Base-by-base conservation (phyloP, 192 early-diverging fungal genomes). In the Entophlyctis luteolus region DNA sequence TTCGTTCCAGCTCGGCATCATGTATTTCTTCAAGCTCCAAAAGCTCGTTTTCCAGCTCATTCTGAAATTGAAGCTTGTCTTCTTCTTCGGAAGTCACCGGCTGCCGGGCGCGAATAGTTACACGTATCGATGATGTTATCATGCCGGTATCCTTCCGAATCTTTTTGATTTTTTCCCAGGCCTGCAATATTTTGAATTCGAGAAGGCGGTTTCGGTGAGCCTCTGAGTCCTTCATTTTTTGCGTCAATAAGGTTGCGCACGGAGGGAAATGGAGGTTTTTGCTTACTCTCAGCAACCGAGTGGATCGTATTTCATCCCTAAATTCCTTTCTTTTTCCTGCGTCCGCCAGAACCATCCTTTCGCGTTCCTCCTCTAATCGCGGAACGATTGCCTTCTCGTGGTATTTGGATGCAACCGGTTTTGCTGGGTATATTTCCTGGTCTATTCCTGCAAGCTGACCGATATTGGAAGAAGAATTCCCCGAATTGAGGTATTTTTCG, bases 121-220 rank as follows among this genome's bases (percentile, higher is more conserved):
- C 59, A 39, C 68, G 68, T 29, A 75, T 12, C 18, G 33, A 48
- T 2, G 59, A 63, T 3, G 62, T 57, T 2, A 57, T 42, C n/a
- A 73, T 68, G 14, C 65, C 60, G 3, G 68, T 46, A n/a, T 45
- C 37, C 34, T 62, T 55, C 8, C 82, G 60, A 25, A 71, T n/a
- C 14, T 62, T 42, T 56, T 77, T 77, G 35, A 84, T 55, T 16
- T 62, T 65, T 10, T 80, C 71, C 82, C 82, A 84, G 18, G 45
- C 65, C 67, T 79, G 54, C 1, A 81, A 53, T 42, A 84, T 77
- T 53, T 72, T 66, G 53, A 72, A 84, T 53, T 84, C 77, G 18
- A 81, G 62, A 27, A 74, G 48, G 23, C 75, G 71, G 59, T 81
- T 71, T 38, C 63, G 75, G 33, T 84, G 75, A 3, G 68, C 62